phyloP scores from a whole-genome alignment of 2,329 filamentous ascomycete genomes.

The Dendryphion nanum region DNA sequence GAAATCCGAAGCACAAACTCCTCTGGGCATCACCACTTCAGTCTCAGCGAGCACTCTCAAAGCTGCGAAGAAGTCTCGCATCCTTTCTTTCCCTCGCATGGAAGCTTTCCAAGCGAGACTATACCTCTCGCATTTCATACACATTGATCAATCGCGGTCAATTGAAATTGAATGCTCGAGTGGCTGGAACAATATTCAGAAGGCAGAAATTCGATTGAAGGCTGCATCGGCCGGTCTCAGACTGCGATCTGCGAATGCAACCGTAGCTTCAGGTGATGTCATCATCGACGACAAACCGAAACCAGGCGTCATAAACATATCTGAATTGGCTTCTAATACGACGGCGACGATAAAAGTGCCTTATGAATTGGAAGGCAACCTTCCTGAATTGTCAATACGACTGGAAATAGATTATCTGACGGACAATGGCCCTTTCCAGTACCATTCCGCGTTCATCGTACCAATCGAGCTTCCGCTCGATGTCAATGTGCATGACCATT shows the following conservation, averaged over 20 bases:
- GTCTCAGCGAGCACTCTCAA: constrained; percentile 32
- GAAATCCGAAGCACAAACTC: constrained; percentile 48
- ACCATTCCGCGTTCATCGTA: constrained; percentile 62
- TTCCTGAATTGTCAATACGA: constrained; percentile 68
- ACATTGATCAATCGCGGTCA: constrained; percentile 75
- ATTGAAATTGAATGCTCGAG: constrained; percentile 71
- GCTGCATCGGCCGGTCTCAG: constrained; percentile 61
- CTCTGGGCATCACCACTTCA: constrained; percentile 48
- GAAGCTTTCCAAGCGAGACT: constrained; percentile 69
- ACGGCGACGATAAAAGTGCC: constrained; percentile 66
- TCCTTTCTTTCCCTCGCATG: constrained; percentile 71
- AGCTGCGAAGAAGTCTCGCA: constrained; percentile 50
- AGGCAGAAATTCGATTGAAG: constrained; percentile 52
- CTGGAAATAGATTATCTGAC: constrained; percentile 77
- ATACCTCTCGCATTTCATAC: constrained; percentile 65
- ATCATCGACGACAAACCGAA: constrained; percentile 43
- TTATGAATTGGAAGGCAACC: constrained; percentile 79
- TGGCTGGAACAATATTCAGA: constrained; percentile 68
- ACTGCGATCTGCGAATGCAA: constrained; percentile 53
- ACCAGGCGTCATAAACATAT: constrained; percentile 48
- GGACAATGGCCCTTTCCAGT: constrained; percentile 62
- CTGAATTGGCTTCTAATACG: constrained; percentile 44
- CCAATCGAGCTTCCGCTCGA: constrained; percentile 78
- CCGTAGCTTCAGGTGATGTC: constrained; percentile 42
- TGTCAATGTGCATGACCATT: constrained; percentile 95